A percentile compares a stretch with the other conserved stretches of the same genome.
Evolutionary conservation across 2,329 filamentous ascomycete species (phyloP).

Genomic region (Anthostomella pinea): DNA sequence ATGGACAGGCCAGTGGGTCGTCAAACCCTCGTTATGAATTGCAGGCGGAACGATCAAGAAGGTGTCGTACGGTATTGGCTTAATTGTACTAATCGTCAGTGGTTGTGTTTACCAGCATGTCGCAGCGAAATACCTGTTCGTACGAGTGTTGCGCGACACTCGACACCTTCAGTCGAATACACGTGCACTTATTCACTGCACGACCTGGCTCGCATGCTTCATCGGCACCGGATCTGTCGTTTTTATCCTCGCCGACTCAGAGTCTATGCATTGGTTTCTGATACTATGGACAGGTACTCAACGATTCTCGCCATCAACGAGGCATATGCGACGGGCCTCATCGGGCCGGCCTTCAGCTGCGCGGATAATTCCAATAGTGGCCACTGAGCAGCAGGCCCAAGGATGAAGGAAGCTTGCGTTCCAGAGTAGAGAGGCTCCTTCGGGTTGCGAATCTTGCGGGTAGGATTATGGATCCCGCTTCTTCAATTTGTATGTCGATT

Average conservation of each 20-base stretch:
- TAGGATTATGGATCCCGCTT: too few relatives aligned
- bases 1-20: conserved; percentile 61
- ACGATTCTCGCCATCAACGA: conserved; percentile 17
- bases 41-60: conserved; percentile 60
- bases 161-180: conserved; percentile 30
- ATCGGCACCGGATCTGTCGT: conserved; percentile 19
- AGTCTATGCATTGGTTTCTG: conserved; percentile 17
- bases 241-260: conserved; percentile 24
- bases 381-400: too few relatives aligned
- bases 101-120: conserved; percentile 32
- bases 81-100: conserved; percentile 51
- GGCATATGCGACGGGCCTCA: conserved; percentile 16
- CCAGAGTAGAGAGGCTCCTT: too few relatives aligned
- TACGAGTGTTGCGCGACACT: conserved; percentile 31
- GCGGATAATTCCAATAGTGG: conserved; percentile 24
- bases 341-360: conserved; percentile 21
- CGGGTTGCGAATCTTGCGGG: too few relatives aligned
- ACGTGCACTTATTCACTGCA: conserved; percentile 28
- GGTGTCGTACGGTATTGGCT: conserved; percentile 57
- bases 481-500: too few relatives aligned
- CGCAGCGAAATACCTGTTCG: conserved; percentile 34
- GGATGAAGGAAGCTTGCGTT: too few relatives aligned
- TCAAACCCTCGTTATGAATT: conserved; percentile 58
- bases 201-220: conserved; percentile 29
- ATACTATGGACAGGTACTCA: conserved; percentile 11